These are phyloP conservation scores for Pichia pseudocactophila DNA, from an alignment of 805 yeast species.

Conservation along the genomic window DNA sequence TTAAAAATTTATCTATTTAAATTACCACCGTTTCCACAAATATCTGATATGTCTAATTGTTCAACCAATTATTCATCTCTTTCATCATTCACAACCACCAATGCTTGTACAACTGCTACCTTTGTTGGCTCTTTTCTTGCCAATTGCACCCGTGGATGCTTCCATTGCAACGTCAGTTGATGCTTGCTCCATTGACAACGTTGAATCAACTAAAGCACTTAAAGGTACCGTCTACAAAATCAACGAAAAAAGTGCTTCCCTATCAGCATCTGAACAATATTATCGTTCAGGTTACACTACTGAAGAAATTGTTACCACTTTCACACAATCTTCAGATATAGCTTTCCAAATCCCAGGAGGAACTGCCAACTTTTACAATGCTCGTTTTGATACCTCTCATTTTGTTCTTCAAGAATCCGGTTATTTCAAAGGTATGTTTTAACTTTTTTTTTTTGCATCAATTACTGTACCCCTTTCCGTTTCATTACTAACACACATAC, in stretches of 20 bases:
- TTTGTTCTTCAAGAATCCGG: constrained; percentile 7
- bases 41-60: too few species aligned
- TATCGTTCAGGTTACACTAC: constrained; percentile 5
- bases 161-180: too few species aligned
- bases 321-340: constrained; percentile 5
- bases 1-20: too few species aligned
- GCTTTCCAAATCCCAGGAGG: neutral
- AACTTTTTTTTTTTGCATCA: neutral
- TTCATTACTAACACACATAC: neutral
- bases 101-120: neutral
- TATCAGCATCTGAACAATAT: constrained; percentile 4
- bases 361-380: constrained; percentile 1
- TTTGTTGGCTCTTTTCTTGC: neutral
- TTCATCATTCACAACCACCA: too few species aligned
- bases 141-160: too few species aligned
- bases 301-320: constrained; percentile 1
- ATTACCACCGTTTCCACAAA: too few species aligned
- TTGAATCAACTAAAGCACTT: neutral
- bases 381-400: constrained; percentile 2
- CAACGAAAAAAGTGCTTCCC: neutral
- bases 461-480: neutral
- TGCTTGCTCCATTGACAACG: too few species aligned
- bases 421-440: constrained; percentile 8
- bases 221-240: constrained; percentile 1
- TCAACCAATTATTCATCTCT: too few species aligned